Conservation (phyloP, 768 basidiomycete species). For the Pleurotus djamor region DNA sequence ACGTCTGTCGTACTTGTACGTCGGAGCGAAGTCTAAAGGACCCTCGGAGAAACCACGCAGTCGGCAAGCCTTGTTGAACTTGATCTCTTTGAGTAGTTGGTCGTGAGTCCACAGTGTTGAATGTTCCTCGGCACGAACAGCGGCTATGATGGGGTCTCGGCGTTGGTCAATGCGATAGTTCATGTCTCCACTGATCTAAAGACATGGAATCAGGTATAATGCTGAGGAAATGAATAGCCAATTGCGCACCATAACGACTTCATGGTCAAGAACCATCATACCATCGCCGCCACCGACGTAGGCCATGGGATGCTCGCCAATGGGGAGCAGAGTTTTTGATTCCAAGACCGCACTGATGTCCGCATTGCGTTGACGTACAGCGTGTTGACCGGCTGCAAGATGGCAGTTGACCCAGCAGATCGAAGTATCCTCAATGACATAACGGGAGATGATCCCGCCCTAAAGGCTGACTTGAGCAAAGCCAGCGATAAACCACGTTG, state of each 20-base stretch:
- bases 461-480: conserved; percentile 22
- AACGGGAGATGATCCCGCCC: conserved; percentile 90
- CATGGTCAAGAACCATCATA: conserved; percentile 91
- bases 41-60: conserved; percentile 83
- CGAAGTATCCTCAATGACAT: conserved; percentile 90
- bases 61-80: conserved; percentile 83
- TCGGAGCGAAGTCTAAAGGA: conserved; percentile 80
- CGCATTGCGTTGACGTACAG: conserved; percentile 77
- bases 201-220: background rate
- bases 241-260: conserved; percentile 79
- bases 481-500: background rate
- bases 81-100: conserved; percentile 89
- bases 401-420: conserved; percentile 97
- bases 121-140: conserved; percentile 67
- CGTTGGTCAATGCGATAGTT: conserved; percentile 98
- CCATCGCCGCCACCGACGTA: conserved; percentile 94
- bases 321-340: conserved; percentile 66
- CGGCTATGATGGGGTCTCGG: conserved; percentile 75
- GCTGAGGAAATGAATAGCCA: background rate
- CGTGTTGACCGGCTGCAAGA: conserved; percentile 91
- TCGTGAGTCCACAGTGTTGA: conserved; percentile 70
- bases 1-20: conserved; percentile 91
- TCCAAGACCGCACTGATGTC: conserved; percentile 90
- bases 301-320: conserved; percentile 53
- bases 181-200: conserved; percentile 86